Evolutionary conservation across 2,329 filamentous ascomycete genomes (phyloP), one percentile per base, ranked within the genome.

Genomic region (Cryoendolithus antarcticus): DNA sequence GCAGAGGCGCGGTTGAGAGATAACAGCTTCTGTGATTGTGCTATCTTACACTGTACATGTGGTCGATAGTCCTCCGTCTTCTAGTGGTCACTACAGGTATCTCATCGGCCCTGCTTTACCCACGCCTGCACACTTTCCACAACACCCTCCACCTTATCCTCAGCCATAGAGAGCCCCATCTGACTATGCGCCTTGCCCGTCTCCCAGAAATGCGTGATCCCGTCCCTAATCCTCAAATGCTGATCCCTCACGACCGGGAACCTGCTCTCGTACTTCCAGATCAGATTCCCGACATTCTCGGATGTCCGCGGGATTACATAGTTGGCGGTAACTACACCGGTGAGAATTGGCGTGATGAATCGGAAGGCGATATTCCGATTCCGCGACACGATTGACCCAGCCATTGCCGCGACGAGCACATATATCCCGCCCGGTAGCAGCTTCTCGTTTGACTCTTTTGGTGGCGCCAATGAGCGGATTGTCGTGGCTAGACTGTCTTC

Each of bases 391-490:
- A 98, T 96, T 62, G 78, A 86, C 51, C 89, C 91, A 29, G 91
- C 85, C 88, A 98, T 95, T 53, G 85, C 80, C 32, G 88, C 81
- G 35, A 98, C 88, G 24, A 95, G 74, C 34, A 96, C 86, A 66
- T 96, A 96, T 50, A 96, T 77, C 43, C 78, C 71, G 19, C 89
- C 89, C 28, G 91, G 91, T 64, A 96, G 79, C 41, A 98, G 73
- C 58, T 79, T 78, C 70, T 98, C 91, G 59, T 83, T 84, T 44
- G 78, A 84, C 63, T 89, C 82, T 54, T 80, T 80, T 30, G 86
- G 71, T 24, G 91, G 91, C 12, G 88, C 91, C 30, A 98, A 74
- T 13, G 82, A 86, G 43, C 88, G 85, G 50, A 98, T 65, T 44
- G 91, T 96, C 62, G 74, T 75, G 53, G 89, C 93, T 67, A 96